A percentile compares a stretch with the other conserved stretches of the same genome.
Conservation (phyloP, 1,284 basidiomycete genomes). For the Ceraceosorus bombacis region DNA sequence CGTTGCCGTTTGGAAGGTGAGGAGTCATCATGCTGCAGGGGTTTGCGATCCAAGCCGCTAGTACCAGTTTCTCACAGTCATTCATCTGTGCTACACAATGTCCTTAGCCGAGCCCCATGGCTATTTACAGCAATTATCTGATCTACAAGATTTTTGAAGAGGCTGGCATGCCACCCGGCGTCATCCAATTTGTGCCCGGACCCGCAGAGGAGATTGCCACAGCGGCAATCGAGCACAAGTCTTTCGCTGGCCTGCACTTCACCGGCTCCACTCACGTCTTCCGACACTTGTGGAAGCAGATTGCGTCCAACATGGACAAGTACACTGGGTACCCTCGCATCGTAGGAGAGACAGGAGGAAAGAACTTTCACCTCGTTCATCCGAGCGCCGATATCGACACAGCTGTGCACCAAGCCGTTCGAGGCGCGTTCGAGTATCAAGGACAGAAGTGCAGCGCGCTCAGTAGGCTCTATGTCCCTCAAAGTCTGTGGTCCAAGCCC, state of each 20-base stretch:
- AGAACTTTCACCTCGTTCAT: conserved; percentile 96
- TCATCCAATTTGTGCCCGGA: conserved; percentile 88
- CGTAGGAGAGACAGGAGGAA: conserved; percentile 85
- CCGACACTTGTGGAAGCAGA: conserved; percentile 88
- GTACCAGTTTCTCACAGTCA: background rate
- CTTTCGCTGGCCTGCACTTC: conserved; percentile 88
- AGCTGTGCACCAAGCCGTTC: conserved; percentile 78
- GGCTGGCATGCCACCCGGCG: conserved; percentile 85
- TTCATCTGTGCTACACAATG: background rate
- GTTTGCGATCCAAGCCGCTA: background rate
- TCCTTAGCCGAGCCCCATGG: conserved; percentile 70
- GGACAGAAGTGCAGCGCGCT: conserved; percentile 97
- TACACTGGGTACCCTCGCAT: conserved; percentile 81
- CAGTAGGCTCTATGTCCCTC: conserved; percentile 80
- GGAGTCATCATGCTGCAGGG: background rate
- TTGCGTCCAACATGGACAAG: conserved; percentile 65
- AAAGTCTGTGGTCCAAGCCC: conserved; percentile 65
- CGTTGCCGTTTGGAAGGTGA: conserved; percentile 79
- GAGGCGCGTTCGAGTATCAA: conserved; percentile 93
- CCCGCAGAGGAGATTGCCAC: conserved; percentile 40
- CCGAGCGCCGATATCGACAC: conserved; percentile 75
- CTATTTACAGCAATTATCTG: conserved; percentile 91
- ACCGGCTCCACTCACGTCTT: conserved; percentile 89
- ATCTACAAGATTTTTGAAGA: conserved; percentile 84
- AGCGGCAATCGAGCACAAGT: conserved; percentile 58